These are phyloP conservation scores for Lactarius hengduanensis DNA, from an alignment of 768 basidiomycete genomes.

Conservation along the genomic window DNA sequence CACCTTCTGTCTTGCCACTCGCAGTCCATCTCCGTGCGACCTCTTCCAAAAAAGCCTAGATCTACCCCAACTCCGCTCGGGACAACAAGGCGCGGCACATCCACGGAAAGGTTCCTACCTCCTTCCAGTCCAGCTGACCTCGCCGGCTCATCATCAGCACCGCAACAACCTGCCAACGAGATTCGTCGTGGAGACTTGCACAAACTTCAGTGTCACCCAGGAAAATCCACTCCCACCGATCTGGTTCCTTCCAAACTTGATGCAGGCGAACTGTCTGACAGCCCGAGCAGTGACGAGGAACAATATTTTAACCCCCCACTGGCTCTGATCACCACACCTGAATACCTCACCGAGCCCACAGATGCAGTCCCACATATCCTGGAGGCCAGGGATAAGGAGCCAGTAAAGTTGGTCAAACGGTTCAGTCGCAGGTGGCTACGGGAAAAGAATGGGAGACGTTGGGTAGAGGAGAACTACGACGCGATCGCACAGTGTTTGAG, in stretches of 20 bases:
- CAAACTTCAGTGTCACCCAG: conserved; percentile 39
- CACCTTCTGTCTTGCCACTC: neutral
- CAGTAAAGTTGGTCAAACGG: conserved; percentile 22
- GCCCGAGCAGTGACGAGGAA: conserved; percentile 10
- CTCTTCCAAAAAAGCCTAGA: conserved; percentile 23
- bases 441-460: conserved; percentile 41
- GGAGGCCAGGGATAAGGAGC: neutral
- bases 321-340: neutral
- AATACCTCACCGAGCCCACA: neutral
- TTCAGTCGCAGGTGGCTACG: conserved; percentile 41
- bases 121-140: conserved; percentile 4
- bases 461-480: conserved; percentile 39
- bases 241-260: conserved; percentile 29
- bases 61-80: neutral
- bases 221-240: conserved; percentile 35
- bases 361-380: neutral
- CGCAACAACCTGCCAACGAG: conserved; percentile 12
- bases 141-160: neutral
- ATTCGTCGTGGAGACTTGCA: conserved; percentile 19
- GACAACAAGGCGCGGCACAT: too few relatives aligned
- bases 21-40: conserved; percentile 11
- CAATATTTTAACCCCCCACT: neutral
- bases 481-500: conserved; percentile 39
- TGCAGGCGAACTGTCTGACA: conserved; percentile 2
- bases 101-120: neutral